Percentiles rank a stretch among this genome's conserved stretches.
These are phyloP conservation scores for Diplodia scrobiculata DNA, from an alignment of 2,329 filamentous ascomycete genomes.

Conservation along the genomic window DNA sequence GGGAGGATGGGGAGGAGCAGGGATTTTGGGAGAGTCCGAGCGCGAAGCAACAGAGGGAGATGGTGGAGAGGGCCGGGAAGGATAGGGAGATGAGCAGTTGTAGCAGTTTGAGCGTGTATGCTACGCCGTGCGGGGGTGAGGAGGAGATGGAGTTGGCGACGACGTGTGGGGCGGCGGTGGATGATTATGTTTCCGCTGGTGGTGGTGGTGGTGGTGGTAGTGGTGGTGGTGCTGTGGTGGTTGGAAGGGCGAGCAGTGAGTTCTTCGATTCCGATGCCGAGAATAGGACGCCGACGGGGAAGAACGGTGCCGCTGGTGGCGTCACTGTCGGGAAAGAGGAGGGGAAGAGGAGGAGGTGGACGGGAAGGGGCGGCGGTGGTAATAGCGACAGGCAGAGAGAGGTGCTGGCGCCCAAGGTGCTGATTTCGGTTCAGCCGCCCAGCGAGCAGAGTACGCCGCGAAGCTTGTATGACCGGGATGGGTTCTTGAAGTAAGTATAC, in stretches of 20 bases:
- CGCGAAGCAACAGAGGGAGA: conserved; percentile 6
- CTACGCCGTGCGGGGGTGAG: neutral
- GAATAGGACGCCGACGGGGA: conserved; percentile 2
- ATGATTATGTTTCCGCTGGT: neutral
- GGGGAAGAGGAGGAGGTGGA: conserved; percentile 25
- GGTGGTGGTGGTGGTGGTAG: neutral
- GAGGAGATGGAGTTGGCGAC: neutral
- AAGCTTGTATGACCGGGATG: conserved; percentile 42
- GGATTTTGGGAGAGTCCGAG: conserved; percentile 35
- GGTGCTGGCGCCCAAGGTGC: conserved; percentile 25
- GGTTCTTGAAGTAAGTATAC: conserved; percentile 36
- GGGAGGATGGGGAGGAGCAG: conserved; percentile 38
- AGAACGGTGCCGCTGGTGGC: neutral
- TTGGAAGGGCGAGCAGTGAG: neutral
- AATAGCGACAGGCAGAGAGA: neutral
- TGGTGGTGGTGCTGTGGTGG: neutral
- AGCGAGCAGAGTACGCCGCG: conserved; percentile 35
- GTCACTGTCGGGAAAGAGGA: neutral
- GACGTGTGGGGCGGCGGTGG: neutral
- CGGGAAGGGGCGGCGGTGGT: neutral
- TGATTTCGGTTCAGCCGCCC: conserved; percentile 35
- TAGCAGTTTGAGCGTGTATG: neutral
- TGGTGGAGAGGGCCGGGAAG: neutral
- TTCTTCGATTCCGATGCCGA: conserved; percentile 18
- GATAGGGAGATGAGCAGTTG: neutral